A percentile compares a stretch with the other conserved stretches of the same genome.
Evolutionary conservation across 192 early-diverging fungal genomes (phyloP).

Genomic region (Backusella australiensis): DNA sequence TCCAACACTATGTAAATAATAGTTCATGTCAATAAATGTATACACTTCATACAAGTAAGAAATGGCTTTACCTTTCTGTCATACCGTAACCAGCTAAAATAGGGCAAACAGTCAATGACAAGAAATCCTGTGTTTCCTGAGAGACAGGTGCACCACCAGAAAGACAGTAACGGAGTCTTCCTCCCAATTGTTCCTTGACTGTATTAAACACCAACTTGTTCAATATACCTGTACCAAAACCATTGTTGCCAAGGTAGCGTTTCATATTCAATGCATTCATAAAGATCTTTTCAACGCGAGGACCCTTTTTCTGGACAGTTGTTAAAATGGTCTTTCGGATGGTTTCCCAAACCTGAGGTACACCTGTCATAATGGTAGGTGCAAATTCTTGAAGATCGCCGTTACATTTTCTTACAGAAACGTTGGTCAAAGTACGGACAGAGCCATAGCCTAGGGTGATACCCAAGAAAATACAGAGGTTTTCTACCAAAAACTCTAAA

Average conservation of each 20-base stretch:
- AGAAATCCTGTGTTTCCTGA: slow-evolving; percentile 66
- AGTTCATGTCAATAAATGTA: background rate
- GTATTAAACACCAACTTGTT: slow-evolving; percentile 62
- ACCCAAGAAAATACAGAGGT: slow-evolving; percentile 44
- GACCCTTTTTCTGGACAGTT: slow-evolving; percentile 48
- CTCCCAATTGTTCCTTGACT: slow-evolving; percentile 66
- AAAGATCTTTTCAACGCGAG: slow-evolving; percentile 54
- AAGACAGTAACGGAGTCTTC: slow-evolving; percentile 58
- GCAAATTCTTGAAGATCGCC: slow-evolving; percentile 69
- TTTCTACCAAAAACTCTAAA: slow-evolving; percentile 63
- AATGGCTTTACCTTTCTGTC: slow-evolving; percentile 45
- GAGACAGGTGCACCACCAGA: slow-evolving; percentile 75
- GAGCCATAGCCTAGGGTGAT: slow-evolving; percentile 63
- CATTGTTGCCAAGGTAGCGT: slow-evolving; percentile 38
- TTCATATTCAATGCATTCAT: slow-evolving; percentile 56
- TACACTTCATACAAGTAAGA: slow-evolving; percentile 23
- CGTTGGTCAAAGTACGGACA: slow-evolving; percentile 66
- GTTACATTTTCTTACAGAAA: slow-evolving; percentile 44
- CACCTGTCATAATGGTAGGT: slow-evolving; percentile 74
- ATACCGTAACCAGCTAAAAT: slow-evolving; percentile 73
- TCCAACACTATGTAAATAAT: slow-evolving; percentile 11
- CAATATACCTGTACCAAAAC: slow-evolving; percentile 48
- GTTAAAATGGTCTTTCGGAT: slow-evolving; percentile 70
- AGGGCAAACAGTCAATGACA: slow-evolving; percentile 60
- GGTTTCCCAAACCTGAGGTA: slow-evolving; percentile 76